phyloP scores from a whole-genome alignment of 805 yeast genomes.

The Clavispora carvajalis region DNA sequence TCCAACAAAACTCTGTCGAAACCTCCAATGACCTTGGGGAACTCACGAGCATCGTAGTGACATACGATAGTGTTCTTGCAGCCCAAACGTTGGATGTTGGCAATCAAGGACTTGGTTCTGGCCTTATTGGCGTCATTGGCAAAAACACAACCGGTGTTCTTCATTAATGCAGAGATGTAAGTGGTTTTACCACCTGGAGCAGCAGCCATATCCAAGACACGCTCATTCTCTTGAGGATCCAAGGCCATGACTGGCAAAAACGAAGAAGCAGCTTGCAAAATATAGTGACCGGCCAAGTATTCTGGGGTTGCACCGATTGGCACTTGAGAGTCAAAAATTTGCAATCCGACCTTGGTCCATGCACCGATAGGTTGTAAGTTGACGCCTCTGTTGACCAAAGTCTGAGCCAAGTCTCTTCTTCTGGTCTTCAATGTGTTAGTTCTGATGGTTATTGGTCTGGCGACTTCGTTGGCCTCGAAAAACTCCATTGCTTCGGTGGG shows the following conservation, averaged over 20 bases:
- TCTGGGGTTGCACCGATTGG: slow-evolving; percentile 99
- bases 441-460: slow-evolving; percentile 94
- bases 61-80: slow-evolving; percentile 95
- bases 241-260: slow-evolving; percentile 97
- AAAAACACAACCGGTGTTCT: slow-evolving; percentile 93
- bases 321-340: slow-evolving; percentile 96
- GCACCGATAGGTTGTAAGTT: slow-evolving; percentile 94
- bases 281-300: slow-evolving; percentile 95
- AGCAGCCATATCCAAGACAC: slow-evolving; percentile 97
- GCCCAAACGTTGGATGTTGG: slow-evolving; percentile 95
- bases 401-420: slow-evolving; percentile 93
- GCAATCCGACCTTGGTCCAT: slow-evolving; percentile 98
- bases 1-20: slow-evolving; percentile 91
- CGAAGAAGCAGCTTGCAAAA: slow-evolving; percentile 96
- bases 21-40: slow-evolving; percentile 97
- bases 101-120: slow-evolving; percentile 92
- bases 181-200: slow-evolving; percentile 99
- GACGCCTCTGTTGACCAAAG: slow-evolving; percentile 93
- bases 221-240: slow-evolving; percentile 95
- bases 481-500: slow-evolving; percentile 97
- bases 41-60: slow-evolving; percentile 96
- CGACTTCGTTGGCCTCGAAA: slow-evolving; percentile 96
- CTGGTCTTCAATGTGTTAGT: slow-evolving; percentile 94
- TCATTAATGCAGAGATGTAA: slow-evolving; percentile 91
- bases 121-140: slow-evolving; percentile 97